Percentiles rank a stretch among this genome's conserved stretches.
These are phyloP conservation scores for Astraeus odoratus DNA, from an alignment of 768 basidiomycete species.

Conservation along the genomic window DNA sequence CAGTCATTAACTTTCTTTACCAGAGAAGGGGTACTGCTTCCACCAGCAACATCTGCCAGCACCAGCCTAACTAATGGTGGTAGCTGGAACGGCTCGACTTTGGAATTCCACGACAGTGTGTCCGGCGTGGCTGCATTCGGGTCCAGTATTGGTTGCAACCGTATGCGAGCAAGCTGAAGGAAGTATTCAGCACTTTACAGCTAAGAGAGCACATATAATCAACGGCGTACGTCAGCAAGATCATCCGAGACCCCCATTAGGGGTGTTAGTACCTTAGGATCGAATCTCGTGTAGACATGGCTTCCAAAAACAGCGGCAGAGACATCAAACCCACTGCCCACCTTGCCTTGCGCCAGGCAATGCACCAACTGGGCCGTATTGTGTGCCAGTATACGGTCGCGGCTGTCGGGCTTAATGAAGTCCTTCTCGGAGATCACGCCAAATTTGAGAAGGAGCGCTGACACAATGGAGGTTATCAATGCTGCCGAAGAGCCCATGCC, in stretches of 20 bases:
- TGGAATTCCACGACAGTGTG: slow-evolving; percentile 59
- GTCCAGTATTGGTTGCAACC: slow-evolving; percentile 38
- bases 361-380: slow-evolving; percentile 94
- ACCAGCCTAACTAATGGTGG: slow-evolving; percentile 81
- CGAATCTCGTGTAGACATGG: slow-evolving; percentile 87
- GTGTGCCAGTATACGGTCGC: slow-evolving; percentile 65
- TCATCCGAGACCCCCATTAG: slow-evolving; percentile 49
- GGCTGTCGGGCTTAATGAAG: slow-evolving; percentile 36
- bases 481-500: slow-evolving; percentile 97
- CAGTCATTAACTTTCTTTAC: slow-evolving; percentile 89
- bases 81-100: slow-evolving; percentile 63
- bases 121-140: slow-evolving; percentile 42
- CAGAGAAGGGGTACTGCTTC: slow-evolving; percentile 92
- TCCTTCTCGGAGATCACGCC: slow-evolving; percentile 47
- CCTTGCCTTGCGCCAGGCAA: slow-evolving; percentile 95
- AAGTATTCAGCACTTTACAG: background rate
- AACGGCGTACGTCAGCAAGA: slow-evolving; percentile 29
- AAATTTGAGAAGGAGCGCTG: slow-evolving; percentile 76
- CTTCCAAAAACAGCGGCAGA: slow-evolving; percentile 91
- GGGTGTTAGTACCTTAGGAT: slow-evolving; percentile 57
- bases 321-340: slow-evolving; percentile 97
- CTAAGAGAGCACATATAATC: background rate
- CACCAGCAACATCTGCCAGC: slow-evolving; percentile 93
- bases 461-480: slow-evolving; percentile 90
- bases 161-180: slow-evolving; percentile 10